Evolutionary conservation across 2,329 filamentous ascomycete genomes (phyloP), one percentile per base, ranked within the genome.

Genomic region (Pyricularia pennisetigena): DNA sequence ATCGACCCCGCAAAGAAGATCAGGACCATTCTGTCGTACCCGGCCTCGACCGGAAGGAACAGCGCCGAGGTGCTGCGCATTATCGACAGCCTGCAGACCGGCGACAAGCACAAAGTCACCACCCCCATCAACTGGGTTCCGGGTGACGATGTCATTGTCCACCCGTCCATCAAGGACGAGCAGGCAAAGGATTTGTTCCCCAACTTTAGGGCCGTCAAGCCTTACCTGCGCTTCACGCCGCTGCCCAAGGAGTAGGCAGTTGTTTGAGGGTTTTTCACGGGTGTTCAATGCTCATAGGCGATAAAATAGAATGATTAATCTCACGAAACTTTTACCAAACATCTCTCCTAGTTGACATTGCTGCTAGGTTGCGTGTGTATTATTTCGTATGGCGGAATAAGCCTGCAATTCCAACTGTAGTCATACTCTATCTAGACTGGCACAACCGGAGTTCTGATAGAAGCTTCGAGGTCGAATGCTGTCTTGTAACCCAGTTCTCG

Each of bases 1-100:
- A 95, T 97, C 79, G 93, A 97, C 83, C 93, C 93, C 72, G 88
- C 87, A 80, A 97, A 97, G 89, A 94, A 90, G 79, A 95, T 97
- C 81, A 90, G 94, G 74, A 88, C 94, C 78, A 96, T 93, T 78
- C 90, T 97, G 83, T 89, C 91, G 77, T 97, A 97, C 85, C 94
- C 94, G 62, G 93, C 94, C 70, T 94, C 90, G 69, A 96, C 93
- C 64, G 94, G 94, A 80, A 88, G 91, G 77, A 94, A 93, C 85
- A 88, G 89, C 71, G 85, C 87, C 73, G 91, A 93, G 84, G 88
- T 94, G 67, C 87, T 93, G 74, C 88, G 90, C 75, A 88, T 93
- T 73, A 81, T 93, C 78, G 90, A 93, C 83, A 91, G 90, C 69
- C 86, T 93, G 72, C 90, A 93, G 85, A 88, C 88, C 62, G 92